Conservation (phyloP, 306 rosid species). For the Castanea crenata region DNA sequence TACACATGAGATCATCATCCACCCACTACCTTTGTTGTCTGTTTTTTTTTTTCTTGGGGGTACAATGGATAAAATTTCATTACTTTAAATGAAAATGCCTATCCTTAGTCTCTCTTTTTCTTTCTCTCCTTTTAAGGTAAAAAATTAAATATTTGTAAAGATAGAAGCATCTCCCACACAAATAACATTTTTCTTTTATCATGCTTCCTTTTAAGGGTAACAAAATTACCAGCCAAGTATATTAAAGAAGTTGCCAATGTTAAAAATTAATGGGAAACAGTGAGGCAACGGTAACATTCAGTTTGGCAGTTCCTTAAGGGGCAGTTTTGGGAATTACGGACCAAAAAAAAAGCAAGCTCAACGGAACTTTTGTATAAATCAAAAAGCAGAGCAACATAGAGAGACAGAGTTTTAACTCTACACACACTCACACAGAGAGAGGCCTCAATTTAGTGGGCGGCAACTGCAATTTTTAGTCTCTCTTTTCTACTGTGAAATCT, state of each 20-base stretch:
- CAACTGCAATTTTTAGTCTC: constrained; percentile 31
- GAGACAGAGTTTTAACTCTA: background rate
- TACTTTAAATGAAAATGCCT: background rate
- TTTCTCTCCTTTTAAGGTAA: background rate
- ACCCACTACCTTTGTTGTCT: background rate
- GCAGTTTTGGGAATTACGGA: constrained; percentile 39
- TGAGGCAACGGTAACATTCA: constrained; percentile 84
- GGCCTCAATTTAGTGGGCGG: constrained; percentile 32
- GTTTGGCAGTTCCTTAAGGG: constrained; percentile 84
- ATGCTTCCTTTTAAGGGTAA: background rate
- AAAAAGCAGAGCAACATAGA: constrained; percentile 25
- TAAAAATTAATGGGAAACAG: constrained; percentile 38
- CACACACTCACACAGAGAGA: too few relatives aligned
- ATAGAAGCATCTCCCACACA: background rate
- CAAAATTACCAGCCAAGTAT: background rate
- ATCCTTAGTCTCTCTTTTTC: background rate
- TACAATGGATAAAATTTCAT: too few relatives aligned
- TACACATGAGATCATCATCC: too few relatives aligned
- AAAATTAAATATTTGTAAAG: background rate
- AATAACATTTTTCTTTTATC: background rate
- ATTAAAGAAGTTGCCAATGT: constrained; percentile 18
- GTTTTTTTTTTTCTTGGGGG: background rate
- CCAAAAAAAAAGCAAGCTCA: constrained; percentile 23
- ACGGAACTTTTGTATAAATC: constrained; percentile 55
- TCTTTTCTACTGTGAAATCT: constrained; percentile 13